These are phyloP conservation scores for Beauveria scarabaeidicola DNA, from an alignment of 2,329 filamentous ascomycete genomes.

Conservation along the genomic window DNA sequence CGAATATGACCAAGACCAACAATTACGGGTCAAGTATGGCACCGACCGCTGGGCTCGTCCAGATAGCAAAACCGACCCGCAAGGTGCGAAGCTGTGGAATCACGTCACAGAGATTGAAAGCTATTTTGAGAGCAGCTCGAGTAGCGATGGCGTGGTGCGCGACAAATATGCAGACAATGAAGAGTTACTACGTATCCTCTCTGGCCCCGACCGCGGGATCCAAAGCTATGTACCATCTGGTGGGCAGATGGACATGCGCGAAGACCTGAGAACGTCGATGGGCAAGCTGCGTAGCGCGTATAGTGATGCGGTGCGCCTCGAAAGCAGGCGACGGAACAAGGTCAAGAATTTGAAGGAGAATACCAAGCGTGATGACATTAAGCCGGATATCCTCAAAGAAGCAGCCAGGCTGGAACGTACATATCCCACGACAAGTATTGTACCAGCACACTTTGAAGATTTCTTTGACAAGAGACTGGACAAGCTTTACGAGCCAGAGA, in stretches of 20 bases:
- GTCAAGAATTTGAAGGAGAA: constrained; percentile 73
- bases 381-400: constrained; percentile 72
- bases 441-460: constrained; percentile 82
- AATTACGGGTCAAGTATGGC: constrained; percentile 67
- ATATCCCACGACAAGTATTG: constrained; percentile 75
- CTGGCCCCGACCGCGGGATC: constrained; percentile 69
- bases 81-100: constrained; percentile 60
- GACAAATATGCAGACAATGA: constrained; percentile 73
- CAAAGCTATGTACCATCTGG: constrained; percentile 87
- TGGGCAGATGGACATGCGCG: constrained; percentile 67
- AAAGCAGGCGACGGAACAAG: constrained; percentile 70
- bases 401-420: constrained; percentile 77
- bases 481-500: constrained; percentile 67
- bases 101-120: constrained; percentile 73
- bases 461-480: constrained; percentile 80
- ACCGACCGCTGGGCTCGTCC: constrained; percentile 76
- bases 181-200: constrained; percentile 64
- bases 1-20: constrained; percentile 77
- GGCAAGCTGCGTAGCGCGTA: constrained; percentile 68
- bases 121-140: constrained; percentile 62
- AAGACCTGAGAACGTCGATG: constrained; percentile 71
- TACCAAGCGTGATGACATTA: constrained; percentile 80
- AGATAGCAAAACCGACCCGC: constrained; percentile 59
- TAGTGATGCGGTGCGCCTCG: constrained; percentile 77
- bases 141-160: constrained; percentile 54